Conservation (phyloP, 1,284 basidiomycete genomes). For the Cerrena zonata region DNA sequence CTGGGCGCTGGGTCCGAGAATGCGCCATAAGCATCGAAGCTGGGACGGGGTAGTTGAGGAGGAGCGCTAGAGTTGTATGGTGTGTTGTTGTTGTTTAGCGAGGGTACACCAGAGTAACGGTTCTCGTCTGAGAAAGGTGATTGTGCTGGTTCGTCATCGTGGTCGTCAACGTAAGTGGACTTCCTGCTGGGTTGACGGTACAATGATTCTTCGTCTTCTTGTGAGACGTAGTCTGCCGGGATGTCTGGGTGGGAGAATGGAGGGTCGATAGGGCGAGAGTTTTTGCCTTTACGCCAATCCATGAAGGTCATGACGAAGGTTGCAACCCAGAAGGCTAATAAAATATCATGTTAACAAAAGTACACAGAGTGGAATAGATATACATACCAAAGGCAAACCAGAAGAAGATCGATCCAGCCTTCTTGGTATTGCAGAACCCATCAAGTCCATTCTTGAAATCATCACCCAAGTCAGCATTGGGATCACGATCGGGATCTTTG, state of each 20-base stretch:
- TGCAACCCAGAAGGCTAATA: conserved; percentile 59
- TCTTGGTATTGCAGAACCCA: conserved; percentile 86
- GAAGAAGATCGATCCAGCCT: conserved; percentile 80
- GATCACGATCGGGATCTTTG: conserved; percentile 66
- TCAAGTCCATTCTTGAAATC: conserved; percentile 62
- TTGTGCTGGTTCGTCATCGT: conserved; percentile 32
- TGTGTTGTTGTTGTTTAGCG: conserved; percentile 27
- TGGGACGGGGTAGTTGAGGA: conserved; percentile 43
- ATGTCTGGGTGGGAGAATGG: conserved; percentile 60
- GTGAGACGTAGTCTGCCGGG: conserved; percentile 29
- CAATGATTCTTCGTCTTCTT: conserved; percentile 41
- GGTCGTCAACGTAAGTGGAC: conserved; percentile 34
- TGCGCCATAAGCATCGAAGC: conserved; percentile 81
- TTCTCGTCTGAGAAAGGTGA: conserved; percentile 53
- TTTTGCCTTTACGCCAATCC: conserved; percentile 70
- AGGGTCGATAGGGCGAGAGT: conserved; percentile 55
- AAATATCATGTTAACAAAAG: conserved; percentile 7
- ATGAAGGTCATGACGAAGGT: conserved; percentile 57
- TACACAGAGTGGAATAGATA: background rate
- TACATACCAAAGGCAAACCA: conserved; percentile 71
- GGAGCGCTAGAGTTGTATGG: conserved; percentile 25
- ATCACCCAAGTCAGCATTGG: conserved; percentile 57
- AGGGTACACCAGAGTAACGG: conserved; percentile 35
- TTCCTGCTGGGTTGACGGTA: conserved; percentile 35
- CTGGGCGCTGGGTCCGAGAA: conserved; percentile 77